Percentiles rank a stretch among this genome's conserved stretches.
These are phyloP conservation scores for Reticulascus tulasneorum DNA, from an alignment of 2,329 filamentous ascomycete species.

Conservation along the genomic window DNA sequence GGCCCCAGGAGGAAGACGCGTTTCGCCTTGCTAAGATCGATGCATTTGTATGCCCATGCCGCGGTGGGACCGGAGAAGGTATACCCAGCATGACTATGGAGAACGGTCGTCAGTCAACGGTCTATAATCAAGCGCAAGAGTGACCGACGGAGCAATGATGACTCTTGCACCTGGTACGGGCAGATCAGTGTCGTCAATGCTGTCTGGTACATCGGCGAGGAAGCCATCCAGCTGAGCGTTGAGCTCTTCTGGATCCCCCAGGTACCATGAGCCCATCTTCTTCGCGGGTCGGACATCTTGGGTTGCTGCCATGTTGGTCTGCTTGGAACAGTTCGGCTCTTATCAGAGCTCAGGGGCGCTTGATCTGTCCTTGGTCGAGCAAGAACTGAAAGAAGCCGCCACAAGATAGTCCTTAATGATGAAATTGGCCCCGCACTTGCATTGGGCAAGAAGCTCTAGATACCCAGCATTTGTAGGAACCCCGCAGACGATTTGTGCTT, in stretches of 20 bases:
- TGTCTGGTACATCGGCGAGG: conserved; percentile 66
- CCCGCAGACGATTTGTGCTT: too few species aligned
- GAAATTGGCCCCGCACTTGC: too few species aligned
- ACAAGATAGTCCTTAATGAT: too few species aligned
- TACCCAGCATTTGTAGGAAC: too few species aligned
- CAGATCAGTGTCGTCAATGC: conserved; percentile 54
- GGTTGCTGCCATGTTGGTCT: too few species aligned
- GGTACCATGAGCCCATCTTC: conserved; percentile 90
- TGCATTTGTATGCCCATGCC: conserved; percentile 88
- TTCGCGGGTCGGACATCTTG: conserved; percentile 47
- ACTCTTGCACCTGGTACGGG: conserved; percentile 73
- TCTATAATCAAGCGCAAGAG: neutral
- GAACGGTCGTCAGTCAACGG: conserved; percentile 1
- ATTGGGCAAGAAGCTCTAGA: too few species aligned
- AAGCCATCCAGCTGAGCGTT: conserved; percentile 67
- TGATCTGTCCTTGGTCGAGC: too few species aligned
- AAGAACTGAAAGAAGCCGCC: too few species aligned
- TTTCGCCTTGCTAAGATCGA: conserved; percentile 78
- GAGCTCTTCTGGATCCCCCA: conserved; percentile 55
- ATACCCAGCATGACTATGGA: conserved; percentile 82
- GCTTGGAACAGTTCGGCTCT: too few species aligned
- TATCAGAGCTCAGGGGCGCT: too few species aligned
- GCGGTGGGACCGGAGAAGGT: conserved; percentile 86
- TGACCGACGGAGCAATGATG: conserved; percentile 41
- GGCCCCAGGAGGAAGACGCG: conserved; percentile 90